Evolutionary conservation across 805 yeast species (phyloP), one percentile per base, ranked within the genome.

Genomic region (Saccharomycopsis sp.): DNA sequence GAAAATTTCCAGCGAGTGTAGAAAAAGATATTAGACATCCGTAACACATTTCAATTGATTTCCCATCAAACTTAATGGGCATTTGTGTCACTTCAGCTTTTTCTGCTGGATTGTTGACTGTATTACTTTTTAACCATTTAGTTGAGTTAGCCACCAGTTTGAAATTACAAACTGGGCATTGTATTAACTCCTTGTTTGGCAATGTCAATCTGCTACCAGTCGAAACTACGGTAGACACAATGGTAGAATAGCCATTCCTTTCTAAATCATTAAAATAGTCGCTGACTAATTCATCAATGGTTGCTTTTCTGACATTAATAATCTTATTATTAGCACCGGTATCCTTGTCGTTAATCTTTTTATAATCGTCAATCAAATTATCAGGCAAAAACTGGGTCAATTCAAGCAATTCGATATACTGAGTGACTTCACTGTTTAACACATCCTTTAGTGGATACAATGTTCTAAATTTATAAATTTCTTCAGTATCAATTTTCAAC

Each of bases 211-310:
- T 69, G 38, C 66, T 71, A 3, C 72, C 72, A 1, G 73, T 70
- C 39, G 66, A 68, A 5, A 68, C 71, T 22, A 70, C 75, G 1
- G 74, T 68, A 1, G 74, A 68, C 4, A 72, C 72, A 7, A 74
- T 68, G 7, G 74, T 68, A 1, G 71, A 65, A 50, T 70, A 70
- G 2, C 75, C 75, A 19, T 44, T 47, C 7, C 64, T 65, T 50
- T 70, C 74, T n/a, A 70, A 56, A 37, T 59, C 61, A 20, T 55
- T 56, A 47, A 70, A 67, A 52, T 70, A 70, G 39, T 67, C 60
- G 9, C 67, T 60, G 7, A 69, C 63, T 29, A 69, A 57, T 41
- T 67, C 72, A 32, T 68, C 58, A 4, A 70, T 60, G 1, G 74
- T 68, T 59, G 68, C 62, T 45, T 66, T 68, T 50, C 64, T 65